Percentiles rank a stretch among this genome's conserved stretches.
These are phyloP conservation scores for Cyclostephanos tholiformis DNA, from an alignment of 108 stramenopile genomes.

Conservation along the genomic window DNA sequence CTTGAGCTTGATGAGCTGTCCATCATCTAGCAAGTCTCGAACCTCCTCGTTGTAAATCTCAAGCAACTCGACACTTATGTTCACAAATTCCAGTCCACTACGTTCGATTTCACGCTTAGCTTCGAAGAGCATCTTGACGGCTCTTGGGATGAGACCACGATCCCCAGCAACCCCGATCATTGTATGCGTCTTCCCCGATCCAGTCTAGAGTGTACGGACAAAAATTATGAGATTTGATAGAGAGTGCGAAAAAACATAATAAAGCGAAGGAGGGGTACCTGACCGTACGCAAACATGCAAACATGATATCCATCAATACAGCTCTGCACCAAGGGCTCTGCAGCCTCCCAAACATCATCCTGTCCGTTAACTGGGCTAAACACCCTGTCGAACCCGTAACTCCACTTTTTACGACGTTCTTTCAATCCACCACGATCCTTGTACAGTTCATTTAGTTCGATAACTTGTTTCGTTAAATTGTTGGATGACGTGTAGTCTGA, in stretches of 20 bases:
- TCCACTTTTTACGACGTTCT: conserved; percentile 23
- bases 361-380: conserved; percentile 90
- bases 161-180: conserved; percentile 92
- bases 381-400: conserved; percentile 94
- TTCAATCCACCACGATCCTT: conserved; percentile 40
- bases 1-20: conserved; percentile 56
- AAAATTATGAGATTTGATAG: no score
- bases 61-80: conserved; percentile 84
- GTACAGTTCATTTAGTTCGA: conserved; percentile 73
- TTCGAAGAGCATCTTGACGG: conserved; percentile 8
- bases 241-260: no score
- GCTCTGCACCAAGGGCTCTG: conserved; percentile 95
- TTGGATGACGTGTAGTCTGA: conserved; percentile 44
- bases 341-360: conserved; percentile 92
- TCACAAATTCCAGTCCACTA: conserved; percentile 50
- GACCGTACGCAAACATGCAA: conserved; percentile 95
- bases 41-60: conserved; percentile 98
- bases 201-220: no score
- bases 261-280: no score
- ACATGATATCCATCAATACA: conserved; percentile 97
- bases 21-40: conserved; percentile 78
- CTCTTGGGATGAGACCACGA: conserved; percentile 93
- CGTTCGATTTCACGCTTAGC: conserved; percentile 55
- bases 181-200: conserved; percentile 89
- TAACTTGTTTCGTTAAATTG: conserved; percentile 73